These are phyloP conservation scores for Exsudoporus floridanus DNA, from an alignment of 1,284 basidiomycete species.

Conservation along the genomic window DNA sequence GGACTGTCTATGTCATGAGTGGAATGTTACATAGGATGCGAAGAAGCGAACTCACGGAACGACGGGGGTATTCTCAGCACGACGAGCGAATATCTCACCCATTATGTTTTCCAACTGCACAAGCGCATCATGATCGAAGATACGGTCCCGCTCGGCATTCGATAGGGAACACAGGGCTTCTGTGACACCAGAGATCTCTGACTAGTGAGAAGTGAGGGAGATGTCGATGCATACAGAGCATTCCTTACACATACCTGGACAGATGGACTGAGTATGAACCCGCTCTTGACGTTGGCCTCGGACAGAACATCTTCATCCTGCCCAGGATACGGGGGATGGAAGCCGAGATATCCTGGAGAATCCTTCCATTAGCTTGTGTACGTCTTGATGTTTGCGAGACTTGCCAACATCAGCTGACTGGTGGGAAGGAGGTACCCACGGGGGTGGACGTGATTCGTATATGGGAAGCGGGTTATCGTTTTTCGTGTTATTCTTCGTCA, in stretches of 20 bases:
- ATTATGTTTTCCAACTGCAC: slow-evolving; percentile 76
- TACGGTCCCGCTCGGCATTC: slow-evolving; percentile 49
- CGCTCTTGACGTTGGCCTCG: slow-evolving; percentile 76
- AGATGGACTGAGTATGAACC: slow-evolving; percentile 60
- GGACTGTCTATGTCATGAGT: slow-evolving; percentile 43
- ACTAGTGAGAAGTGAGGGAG: slow-evolving; percentile 28
- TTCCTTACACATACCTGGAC: slow-evolving; percentile 50
- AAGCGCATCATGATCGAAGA: slow-evolving; percentile 56
- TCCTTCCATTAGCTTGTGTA: slow-evolving; percentile 1
- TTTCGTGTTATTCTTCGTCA: slow-evolving; percentile 30
- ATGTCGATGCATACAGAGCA: not conserved
- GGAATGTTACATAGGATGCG: not conserved
- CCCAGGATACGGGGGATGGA: slow-evolving; percentile 78
- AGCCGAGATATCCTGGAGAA: slow-evolving; percentile 75
- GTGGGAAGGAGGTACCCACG: slow-evolving; percentile 70
- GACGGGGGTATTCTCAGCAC: slow-evolving; percentile 51
- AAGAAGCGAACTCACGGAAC: slow-evolving; percentile 55
- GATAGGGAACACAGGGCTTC: slow-evolving; percentile 60
- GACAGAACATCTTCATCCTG: slow-evolving; percentile 87
- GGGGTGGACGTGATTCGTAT: slow-evolving; percentile 67
- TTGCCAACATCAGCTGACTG: slow-evolving; percentile 65
- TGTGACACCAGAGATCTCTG: slow-evolving; percentile 29
- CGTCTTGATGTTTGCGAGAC: slow-evolving; percentile 11
- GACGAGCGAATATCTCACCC: slow-evolving; percentile 73
- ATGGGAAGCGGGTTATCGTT: slow-evolving; percentile 44